phyloP scores from a whole-genome alignment of 768 basidiomycete genomes.

The Lactarius tabidus region DNA sequence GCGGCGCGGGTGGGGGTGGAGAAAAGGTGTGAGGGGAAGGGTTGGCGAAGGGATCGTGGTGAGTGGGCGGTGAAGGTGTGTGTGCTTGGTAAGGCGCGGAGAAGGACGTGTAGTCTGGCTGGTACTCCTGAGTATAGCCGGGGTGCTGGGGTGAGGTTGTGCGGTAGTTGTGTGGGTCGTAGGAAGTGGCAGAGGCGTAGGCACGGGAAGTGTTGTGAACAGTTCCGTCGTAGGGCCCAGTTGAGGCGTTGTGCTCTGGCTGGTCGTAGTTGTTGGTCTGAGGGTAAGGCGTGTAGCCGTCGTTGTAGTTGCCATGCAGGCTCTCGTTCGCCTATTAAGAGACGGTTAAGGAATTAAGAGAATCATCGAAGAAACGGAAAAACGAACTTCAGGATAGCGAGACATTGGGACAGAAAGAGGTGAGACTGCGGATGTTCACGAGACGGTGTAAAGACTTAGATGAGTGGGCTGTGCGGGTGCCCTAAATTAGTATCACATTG shows the following conservation, averaged over 20 bases:
- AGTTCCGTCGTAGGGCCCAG: not conserved
- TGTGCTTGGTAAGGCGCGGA: constrained; percentile 21
- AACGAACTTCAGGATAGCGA: constrained; percentile 39
- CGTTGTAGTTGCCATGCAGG: constrained; percentile 60
- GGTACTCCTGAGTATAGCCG: constrained; percentile 11
- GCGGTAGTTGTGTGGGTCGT: constrained; percentile 35
- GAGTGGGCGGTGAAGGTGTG: constrained; percentile 31
- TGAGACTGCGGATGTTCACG: not conserved
- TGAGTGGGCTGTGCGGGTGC: not conserved
- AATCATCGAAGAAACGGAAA: not conserved
- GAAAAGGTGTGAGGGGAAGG: constrained; percentile 13
- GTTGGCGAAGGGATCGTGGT: constrained; percentile 17
- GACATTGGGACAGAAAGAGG: constrained; percentile 33
- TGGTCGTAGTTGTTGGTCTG: constrained; percentile 33
- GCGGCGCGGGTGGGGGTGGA: constrained; percentile 16
- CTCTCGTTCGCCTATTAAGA: constrained; percentile 54
- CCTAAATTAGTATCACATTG: not conserved
- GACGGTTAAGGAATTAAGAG: not conserved
- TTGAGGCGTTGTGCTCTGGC: constrained; percentile 20
- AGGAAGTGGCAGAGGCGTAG: no score
- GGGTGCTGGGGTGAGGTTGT: constrained; percentile 32
- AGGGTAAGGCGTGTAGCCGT: constrained; percentile 55
- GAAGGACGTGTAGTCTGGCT: constrained; percentile 24
- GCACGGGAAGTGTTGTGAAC: not conserved
- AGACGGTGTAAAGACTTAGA: not conserved